Conservation (phyloP, 1,139 yeast genomes). For the Yamadazyma diddensiae region DNA sequence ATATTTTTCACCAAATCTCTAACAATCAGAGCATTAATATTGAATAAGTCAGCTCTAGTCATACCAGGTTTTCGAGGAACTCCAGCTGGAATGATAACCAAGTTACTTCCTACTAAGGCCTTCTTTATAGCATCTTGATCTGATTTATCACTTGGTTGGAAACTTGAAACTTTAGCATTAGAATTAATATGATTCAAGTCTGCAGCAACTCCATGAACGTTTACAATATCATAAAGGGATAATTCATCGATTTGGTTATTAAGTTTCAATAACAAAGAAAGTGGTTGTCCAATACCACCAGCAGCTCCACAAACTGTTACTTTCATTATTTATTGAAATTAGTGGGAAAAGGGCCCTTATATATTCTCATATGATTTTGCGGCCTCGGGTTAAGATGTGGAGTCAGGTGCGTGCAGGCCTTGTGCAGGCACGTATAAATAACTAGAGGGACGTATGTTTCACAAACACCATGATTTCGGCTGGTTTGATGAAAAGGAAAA, state of each 20-base stretch:
- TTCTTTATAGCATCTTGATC: slow-evolving; percentile 46
- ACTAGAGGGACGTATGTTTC: no score
- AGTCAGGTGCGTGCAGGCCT: no score
- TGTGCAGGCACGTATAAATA: no score
- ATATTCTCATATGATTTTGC: slow-evolving; percentile 7
- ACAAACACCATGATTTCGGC: no score
- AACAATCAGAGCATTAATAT: slow-evolving; percentile 69
- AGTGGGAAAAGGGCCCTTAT: neutral
- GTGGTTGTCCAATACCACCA: slow-evolving; percentile 80
- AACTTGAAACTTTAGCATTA: slow-evolving; percentile 53
- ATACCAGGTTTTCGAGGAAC: slow-evolving; percentile 79
- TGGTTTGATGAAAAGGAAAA: no score
- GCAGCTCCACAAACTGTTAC: slow-evolving; percentile 78
- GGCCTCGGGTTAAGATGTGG: slow-evolving; percentile 3
- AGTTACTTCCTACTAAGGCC: slow-evolving; percentile 54
- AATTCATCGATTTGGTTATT: slow-evolving; percentile 54
- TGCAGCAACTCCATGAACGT: slow-evolving; percentile 70
- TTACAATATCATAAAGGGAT: slow-evolving; percentile 63
- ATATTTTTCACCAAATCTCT: slow-evolving; percentile 56
- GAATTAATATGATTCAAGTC: slow-evolving; percentile 72
- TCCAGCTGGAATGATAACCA: slow-evolving; percentile 79
- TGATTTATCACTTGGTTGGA: slow-evolving; percentile 48
- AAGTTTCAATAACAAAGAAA: slow-evolving; percentile 61
- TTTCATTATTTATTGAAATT: slow-evolving; percentile 43
- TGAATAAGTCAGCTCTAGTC: slow-evolving; percentile 76